phyloP scores from a whole-genome alignment of 139 green algal species.

The Eudorina sp. region DNA sequence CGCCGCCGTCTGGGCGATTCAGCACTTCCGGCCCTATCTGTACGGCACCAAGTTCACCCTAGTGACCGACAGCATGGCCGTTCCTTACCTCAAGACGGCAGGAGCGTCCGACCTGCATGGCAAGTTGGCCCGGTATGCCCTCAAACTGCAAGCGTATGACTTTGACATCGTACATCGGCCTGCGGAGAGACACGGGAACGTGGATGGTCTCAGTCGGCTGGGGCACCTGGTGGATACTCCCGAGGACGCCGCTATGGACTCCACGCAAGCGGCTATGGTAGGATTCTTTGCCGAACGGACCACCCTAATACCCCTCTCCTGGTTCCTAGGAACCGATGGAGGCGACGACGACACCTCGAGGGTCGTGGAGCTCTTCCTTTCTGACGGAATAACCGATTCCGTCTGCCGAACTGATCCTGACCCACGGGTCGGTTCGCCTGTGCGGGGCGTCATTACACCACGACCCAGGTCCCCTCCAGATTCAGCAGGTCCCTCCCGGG shows the following conservation, averaged over 20 bases:
- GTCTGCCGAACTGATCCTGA: not conserved
- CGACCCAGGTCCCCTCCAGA: no score
- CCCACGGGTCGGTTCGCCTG: not conserved
- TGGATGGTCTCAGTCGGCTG: constrained; percentile 36
- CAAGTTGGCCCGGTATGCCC: constrained; percentile 38
- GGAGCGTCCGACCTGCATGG: not conserved
- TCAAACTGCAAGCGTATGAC: constrained; percentile 47
- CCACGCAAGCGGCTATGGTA: no score
- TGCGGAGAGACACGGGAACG: constrained; percentile 26
- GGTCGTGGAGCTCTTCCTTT: not conserved
- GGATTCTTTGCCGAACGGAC: no score
- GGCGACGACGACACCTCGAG: not conserved
- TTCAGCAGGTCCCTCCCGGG: no score
- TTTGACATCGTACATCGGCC: constrained; percentile 31
- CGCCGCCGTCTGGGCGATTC: constrained; percentile 28
- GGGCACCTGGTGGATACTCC: not conserved
- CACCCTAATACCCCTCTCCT: no score
- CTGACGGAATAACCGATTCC: not conserved
- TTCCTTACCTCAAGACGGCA: constrained; percentile 20
- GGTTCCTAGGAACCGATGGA: not conserved
- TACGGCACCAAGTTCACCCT: constrained; percentile 42
- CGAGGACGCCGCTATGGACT: no score
- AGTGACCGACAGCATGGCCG: constrained; percentile 45
- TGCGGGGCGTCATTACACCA: no score
- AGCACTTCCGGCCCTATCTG: constrained; percentile 45